Percentiles rank a stretch among this genome's conserved stretches.
phyloP scores from a whole-genome alignment of 225 moss, liverwort and hornwort species.

The Pseudisothecium myosuroides region DNA sequence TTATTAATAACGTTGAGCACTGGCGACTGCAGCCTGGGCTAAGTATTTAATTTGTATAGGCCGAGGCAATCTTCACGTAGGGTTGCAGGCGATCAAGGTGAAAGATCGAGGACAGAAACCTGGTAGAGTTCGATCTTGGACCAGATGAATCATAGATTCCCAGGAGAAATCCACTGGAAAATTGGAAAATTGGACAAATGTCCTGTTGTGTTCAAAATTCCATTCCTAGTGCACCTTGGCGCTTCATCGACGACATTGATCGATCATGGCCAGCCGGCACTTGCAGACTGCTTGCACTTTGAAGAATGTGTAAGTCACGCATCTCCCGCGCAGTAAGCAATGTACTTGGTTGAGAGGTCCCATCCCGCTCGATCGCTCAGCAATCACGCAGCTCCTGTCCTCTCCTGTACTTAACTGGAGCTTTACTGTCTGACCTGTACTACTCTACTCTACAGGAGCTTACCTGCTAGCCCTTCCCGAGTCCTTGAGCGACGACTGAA shows the following conservation, averaged over 20 bases:
- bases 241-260: slow-evolving; percentile 21
- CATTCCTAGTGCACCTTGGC: background rate
- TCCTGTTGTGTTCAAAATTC: background rate
- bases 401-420: background rate
- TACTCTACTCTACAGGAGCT: no score
- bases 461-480: background rate
- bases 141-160: background rate
- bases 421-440: background rate
- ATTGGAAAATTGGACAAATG: background rate
- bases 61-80: background rate
- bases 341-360: background rate
- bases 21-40: background rate
- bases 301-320: slow-evolving; percentile 5
- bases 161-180: background rate
- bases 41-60: background rate
- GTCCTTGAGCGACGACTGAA: background rate
- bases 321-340: slow-evolving; percentile 22
- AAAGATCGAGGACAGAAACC: slow-evolving; percentile 26
- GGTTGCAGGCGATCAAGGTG: slow-evolving; percentile 5
- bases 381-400: background rate
- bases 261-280: background rate
- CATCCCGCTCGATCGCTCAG: background rate
- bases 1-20: background rate
- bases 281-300: slow-evolving; percentile 21
- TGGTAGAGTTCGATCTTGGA: slow-evolving; percentile 16